Evolutionary conservation across 2,329 filamentous ascomycete species (phyloP), one percentile per base, ranked within the genome.

Genomic region (Didymella lethalis): DNA sequence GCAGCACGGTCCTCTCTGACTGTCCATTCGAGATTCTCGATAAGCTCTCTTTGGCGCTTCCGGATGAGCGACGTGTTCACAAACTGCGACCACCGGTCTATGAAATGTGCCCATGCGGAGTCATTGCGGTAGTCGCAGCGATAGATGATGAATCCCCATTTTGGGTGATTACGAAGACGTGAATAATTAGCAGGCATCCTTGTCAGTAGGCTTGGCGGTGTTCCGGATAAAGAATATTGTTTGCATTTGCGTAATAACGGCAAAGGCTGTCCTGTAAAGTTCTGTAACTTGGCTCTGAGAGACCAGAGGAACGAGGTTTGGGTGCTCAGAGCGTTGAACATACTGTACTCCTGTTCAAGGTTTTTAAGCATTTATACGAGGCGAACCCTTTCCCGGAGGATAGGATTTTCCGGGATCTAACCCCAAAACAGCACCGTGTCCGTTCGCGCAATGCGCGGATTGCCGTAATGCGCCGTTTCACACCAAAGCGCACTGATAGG

Each of bases 121-220:
- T 59, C 50, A 34, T 32, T 25, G 10, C 50, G 43, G 50, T 59
- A 59, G 38, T 54, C 44, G 50, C 56, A 59, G 23, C 56, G 56
- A n/a, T 59, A 59, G 34, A 59, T 48, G 20, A 59, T 38, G 45
- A 59, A 54, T 20, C 56, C 56, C 45, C 50, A 59, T 50, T 59
- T 54, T 31, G 54, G 40, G 11, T 40, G 31, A 40, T 40, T 49
- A 25, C 25, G 47, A 49, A 38, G 32, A 25, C 28, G 16, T 23
- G 44, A 47, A 47, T 47, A 32, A 8, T 47, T 29, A 32, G 28
- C 28, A n/a, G 28, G 8, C 29, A 47, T 47, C 20, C 44, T 47
- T 32, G 5, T 47, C 28, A 47, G 28, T 32, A 34, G 44, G 25
- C 29, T 34, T 47, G 28, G 44, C 44, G 44, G n/a, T 34, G 10